Evolutionary conservation across 1,139 yeast species (phyloP), one percentile per base, ranked within the genome.

Genomic region (Kodamaea plutei): DNA sequence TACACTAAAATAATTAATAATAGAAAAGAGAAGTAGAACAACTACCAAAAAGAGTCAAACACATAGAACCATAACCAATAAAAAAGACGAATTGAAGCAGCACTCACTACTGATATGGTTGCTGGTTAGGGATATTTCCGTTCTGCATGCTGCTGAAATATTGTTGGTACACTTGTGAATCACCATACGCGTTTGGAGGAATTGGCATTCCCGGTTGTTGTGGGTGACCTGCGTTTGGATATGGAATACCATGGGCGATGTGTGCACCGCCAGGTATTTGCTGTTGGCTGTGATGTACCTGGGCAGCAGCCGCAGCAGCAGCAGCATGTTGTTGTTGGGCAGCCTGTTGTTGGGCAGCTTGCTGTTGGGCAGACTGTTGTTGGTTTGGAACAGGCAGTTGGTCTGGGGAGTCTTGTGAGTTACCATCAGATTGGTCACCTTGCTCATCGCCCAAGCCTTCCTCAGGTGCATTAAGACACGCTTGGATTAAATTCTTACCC

Each of bases 401-500:
- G 41, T 54, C 73, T 26, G 64, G 71, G 41, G 58, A 59, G 31
- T 59, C 67, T 26, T 58, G 65, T 28, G 67, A 58, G 45, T 56
- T 61, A 2, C 58, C 65, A 30, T 79, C 85, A 30, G 79, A 78
- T 37, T 77, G 83, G 26, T 76, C 85, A 24, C 74, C 75, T 35
- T 69, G 67, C 38, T 76, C 83, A 43, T 81, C 89, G 25, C 70
- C 73, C 46, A 68, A 56, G 0, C 72, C 73, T 46, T 69, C 76
- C 50, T 83, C 91, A 14, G 96, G 96, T 5, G 97, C 96, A 57
- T 91, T 91, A 51, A 91, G 70, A 59, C 98, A 91, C 9, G 96
- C 95, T 67, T 91, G 97, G 54, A 91, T 91, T 52, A 91, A 73
- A 58, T 88, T 88, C 61, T 91, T 89, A 45, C 98, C 98, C 63